Evolutionary conservation across 768 basidiomycete genomes (phyloP), one percentile per base, ranked within the genome.

Genomic region (Pisolithus marmoratus): DNA sequence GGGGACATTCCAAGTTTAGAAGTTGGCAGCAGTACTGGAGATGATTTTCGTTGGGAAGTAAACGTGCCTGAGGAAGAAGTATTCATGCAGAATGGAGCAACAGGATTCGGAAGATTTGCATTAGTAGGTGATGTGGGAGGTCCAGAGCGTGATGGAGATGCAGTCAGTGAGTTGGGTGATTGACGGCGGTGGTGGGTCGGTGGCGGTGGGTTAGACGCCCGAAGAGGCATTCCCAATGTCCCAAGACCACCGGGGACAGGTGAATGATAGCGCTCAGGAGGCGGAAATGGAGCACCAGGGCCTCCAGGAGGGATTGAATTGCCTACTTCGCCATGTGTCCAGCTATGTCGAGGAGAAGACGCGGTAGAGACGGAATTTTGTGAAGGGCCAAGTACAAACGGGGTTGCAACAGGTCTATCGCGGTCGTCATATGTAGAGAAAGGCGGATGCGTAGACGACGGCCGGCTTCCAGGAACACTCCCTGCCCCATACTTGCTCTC

Each of bases 371-470:
- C 67, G 34, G 62, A 56, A 26, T 67, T 66, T 48, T 77, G 74
- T 27, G 76, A 72, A 5, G 79, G 74, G 7, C 68, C 72, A 66
- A 82, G 75, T 8, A 74, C 76, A 57, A 82, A 83, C 3, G 81
- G 77, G 38, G 74, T 77, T 6, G 80, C 72, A 43, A 76, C 63
- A 2, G 78, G 78, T 51, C 82, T 71, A 49, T 83, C 82, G n/a
- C 63, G 63, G 12, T 65, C 64, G 38, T 65, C 64, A 23, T 62
- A 66, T 8, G 29, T 45, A 27, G 59, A 55, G 26, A 65, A 57
- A n/a, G 62, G 62, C 50, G 70, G 64, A 26, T 71, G 71, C 22
- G 70, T 69, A 22, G 75, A 73, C 14, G 74, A 60, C n/a, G 66
- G 74, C 22, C 70, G 60, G 60, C 60, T 71, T 57, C 52, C 60